phyloP scores from a whole-genome alignment of 805 yeast species.

The Starmerella ratchasimensis region DNA sequence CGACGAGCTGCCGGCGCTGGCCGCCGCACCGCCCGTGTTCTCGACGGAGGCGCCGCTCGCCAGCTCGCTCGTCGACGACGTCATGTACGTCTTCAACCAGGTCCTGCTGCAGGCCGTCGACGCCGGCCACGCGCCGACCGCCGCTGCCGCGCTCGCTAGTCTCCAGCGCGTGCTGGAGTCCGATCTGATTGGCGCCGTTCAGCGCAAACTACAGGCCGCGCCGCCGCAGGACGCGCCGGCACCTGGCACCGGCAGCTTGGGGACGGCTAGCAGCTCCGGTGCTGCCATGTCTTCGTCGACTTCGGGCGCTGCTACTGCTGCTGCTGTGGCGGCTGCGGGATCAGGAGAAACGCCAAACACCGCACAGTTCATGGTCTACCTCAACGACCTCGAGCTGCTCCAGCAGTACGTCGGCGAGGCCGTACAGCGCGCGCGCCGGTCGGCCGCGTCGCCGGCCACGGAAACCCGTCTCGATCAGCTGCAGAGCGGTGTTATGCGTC shows the following conservation, averaged over 20 bases:
- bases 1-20: conserved; percentile 51
- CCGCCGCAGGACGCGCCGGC: conserved; percentile 23
- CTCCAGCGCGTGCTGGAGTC: conserved; percentile 46
- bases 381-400: conserved; percentile 61
- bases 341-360: too few relatives aligned
- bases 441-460: not conserved
- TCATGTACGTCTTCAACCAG: conserved; percentile 57
- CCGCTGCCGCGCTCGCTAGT: conserved; percentile 41
- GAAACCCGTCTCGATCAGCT: conserved; percentile 13
- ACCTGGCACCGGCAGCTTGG: conserved; percentile 10
- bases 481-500: conserved; percentile 23
- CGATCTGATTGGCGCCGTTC: conserved; percentile 47
- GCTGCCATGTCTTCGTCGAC: too few relatives aligned
- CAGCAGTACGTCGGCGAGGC: conserved; percentile 42
- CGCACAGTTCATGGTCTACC: conserved; percentile 52
- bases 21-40: conserved; percentile 13
- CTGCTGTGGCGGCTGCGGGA: too few relatives aligned
- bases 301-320: too few relatives aligned
- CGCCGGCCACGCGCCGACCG: conserved; percentile 49
- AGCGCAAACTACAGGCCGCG: conserved; percentile 33
- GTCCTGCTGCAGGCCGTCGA: conserved; percentile 52
- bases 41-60: conserved; percentile 47
- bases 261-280: conserved; percentile 36
- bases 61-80: conserved; percentile 77
- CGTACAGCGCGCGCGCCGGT: conserved; percentile 20